phyloP scores from a whole-genome alignment of 2,329 filamentous ascomycete genomes.

The Fusarium oligoseptatum region DNA sequence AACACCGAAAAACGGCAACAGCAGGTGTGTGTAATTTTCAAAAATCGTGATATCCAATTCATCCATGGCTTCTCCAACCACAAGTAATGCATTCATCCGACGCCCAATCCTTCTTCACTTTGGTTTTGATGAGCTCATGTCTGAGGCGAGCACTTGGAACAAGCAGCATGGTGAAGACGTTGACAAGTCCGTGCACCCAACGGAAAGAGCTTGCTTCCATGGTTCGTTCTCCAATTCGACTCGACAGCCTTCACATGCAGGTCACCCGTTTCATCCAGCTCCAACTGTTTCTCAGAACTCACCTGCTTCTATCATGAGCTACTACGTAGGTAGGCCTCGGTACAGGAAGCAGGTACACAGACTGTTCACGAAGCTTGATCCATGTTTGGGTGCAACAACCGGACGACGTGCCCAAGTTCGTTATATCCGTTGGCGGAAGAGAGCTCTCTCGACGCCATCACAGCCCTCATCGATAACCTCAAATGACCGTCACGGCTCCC shows the following conservation, averaged over 20 bases:
- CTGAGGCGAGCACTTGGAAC: conserved; percentile 7
- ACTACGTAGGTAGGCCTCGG: not conserved
- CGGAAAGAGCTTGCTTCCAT: not conserved
- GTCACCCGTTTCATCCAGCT: not conserved
- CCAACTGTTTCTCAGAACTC: not conserved
- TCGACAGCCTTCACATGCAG: not conserved
- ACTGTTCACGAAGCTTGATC: not conserved
- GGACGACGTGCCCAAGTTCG: not conserved
- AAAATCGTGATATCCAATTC: not conserved
- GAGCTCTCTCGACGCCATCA: not conserved
- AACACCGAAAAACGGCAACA: conserved; percentile 7
- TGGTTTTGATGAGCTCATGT: conserved; percentile 5
- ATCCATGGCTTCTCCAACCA: not conserved
- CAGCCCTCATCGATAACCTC: not conserved
- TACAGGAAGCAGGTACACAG: not conserved
- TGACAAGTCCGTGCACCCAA: not conserved
- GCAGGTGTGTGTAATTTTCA: not conserved
- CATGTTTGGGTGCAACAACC: not conserved
- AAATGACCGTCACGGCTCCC: not conserved
- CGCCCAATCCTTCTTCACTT: not conserved
- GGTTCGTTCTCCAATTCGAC: not conserved
- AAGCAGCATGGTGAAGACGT: conserved; percentile 9
- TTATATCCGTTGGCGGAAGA: not conserved
- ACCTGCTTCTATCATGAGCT: not conserved
- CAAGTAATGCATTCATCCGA: not conserved